Evolutionary conservation across 2,329 filamentous ascomycete genomes (phyloP).

Genomic region (Ceratocystis cacaofunesta): DNA sequence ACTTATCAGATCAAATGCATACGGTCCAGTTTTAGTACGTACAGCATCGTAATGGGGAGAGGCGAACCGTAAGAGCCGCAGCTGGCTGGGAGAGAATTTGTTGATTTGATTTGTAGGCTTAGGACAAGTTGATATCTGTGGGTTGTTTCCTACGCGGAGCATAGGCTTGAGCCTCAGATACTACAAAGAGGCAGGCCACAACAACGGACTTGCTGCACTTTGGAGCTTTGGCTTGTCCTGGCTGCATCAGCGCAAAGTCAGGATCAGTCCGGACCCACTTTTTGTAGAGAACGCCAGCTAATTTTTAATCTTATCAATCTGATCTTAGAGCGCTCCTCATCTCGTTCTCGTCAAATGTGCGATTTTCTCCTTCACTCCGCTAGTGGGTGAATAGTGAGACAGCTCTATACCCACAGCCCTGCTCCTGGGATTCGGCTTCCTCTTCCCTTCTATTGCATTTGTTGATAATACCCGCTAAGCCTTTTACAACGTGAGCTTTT

Average conservation of each 20-base stretch:
- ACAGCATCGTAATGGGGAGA: neutral
- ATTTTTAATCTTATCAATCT: conserved; percentile 33
- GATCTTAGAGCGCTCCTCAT: conserved; percentile 21
- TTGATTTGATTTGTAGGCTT: neutral
- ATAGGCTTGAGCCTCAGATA: no score
- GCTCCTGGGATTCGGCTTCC: neutral
- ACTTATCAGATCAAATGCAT: neutral
- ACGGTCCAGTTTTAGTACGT: neutral
- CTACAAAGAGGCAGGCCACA: neutral
- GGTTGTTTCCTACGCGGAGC: no score
- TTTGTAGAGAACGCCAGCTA: neutral
- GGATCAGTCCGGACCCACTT: neutral
- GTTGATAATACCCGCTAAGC: neutral
- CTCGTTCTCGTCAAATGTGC: conserved; percentile 9
- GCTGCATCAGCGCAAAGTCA: neutral
- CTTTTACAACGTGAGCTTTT: neutral
- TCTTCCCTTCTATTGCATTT: neutral
- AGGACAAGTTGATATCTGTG: no score
- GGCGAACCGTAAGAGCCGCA: neutral
- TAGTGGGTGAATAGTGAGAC: no score
- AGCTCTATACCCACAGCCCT: no score
- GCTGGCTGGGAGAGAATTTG: neutral
- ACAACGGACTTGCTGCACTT: neutral
- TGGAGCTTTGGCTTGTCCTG: neutral
- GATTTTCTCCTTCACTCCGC: neutral